These are phyloP conservation scores for Mycena belliarum DNA, from an alignment of 768 basidiomycete species.

Conservation along the genomic window DNA sequence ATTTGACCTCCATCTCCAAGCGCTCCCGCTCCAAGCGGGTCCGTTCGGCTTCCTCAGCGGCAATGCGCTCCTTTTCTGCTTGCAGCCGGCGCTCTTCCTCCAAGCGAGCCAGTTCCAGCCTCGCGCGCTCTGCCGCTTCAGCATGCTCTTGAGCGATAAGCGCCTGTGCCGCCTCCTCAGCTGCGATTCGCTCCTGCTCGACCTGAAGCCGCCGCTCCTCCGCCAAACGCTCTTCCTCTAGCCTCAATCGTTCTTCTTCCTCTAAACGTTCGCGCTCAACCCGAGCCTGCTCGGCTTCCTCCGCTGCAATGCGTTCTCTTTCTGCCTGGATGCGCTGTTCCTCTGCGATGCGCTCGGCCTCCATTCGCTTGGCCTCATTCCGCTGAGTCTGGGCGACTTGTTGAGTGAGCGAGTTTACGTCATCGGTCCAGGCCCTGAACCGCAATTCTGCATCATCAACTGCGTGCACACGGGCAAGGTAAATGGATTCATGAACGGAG, in stretches of 20 bases:
- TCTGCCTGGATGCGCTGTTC: constrained; percentile 37
- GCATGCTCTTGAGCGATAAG: constrained; percentile 14
- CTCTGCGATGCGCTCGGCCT: constrained; percentile 37
- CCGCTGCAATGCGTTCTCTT: constrained; percentile 34
- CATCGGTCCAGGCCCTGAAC: constrained; percentile 51
- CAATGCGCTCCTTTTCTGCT: constrained; percentile 23
- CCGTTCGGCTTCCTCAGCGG: constrained; percentile 22
- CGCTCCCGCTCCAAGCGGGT: constrained; percentile 20
- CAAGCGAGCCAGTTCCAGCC: constrained; percentile 16
- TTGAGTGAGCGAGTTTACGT: constrained; percentile 39
- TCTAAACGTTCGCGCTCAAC: constrained; percentile 36
- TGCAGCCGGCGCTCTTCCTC: constrained; percentile 27
- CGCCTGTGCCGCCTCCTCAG: constrained; percentile 14
- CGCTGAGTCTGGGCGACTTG: constrained; percentile 42
- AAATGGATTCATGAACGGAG: constrained; percentile 47
- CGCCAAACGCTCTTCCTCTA: constrained; percentile 19
- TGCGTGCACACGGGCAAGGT: constrained; percentile 47
- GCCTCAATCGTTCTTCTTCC: constrained; percentile 27
- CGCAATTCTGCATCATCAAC: constrained; percentile 54
- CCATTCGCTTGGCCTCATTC: constrained; percentile 42
- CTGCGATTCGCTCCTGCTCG: constrained; percentile 22
- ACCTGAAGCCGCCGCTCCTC: constrained; percentile 20
- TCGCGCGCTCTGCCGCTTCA: constrained; percentile 16
- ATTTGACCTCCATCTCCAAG: constrained; percentile 23
- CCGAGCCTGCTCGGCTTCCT: constrained; percentile 35